phyloP scores from a whole-genome alignment of 805 yeast species.

The Yamadazyma philogaea region DNA sequence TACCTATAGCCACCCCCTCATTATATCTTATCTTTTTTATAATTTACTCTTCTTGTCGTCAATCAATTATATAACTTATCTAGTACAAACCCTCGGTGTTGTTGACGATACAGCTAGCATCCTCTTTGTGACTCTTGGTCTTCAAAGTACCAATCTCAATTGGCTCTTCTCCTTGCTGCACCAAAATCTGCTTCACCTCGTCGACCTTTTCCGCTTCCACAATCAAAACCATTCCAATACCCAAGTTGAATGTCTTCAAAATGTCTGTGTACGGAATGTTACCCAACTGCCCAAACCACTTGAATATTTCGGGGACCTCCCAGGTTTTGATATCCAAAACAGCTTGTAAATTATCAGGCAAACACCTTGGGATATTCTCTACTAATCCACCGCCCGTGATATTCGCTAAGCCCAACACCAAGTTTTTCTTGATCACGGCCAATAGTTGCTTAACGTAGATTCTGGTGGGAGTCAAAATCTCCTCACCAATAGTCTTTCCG shows the following conservation, averaged over 20 bases:
- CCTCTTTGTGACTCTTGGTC: constrained; percentile 37
- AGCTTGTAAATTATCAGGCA: constrained; percentile 80
- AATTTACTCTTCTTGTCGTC: neutral
- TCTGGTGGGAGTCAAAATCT: constrained; percentile 83
- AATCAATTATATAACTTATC: neutral
- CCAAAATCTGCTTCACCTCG: constrained; percentile 50
- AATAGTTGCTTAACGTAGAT: constrained; percentile 91
- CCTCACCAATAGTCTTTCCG: constrained; percentile 75
- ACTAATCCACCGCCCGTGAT: constrained; percentile 98
- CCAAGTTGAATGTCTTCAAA: constrained; percentile 89
- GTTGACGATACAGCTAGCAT: constrained; percentile 62
- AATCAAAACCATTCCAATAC: constrained; percentile 93
- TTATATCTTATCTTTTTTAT: too few species aligned
- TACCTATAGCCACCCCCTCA: too few species aligned
- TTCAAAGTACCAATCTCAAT: constrained; percentile 44
- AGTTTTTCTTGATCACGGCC: constrained; percentile 62
- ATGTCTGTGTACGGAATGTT: constrained; percentile 83
- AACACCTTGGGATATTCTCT: constrained; percentile 93
- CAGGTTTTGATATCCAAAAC: constrained; percentile 73
- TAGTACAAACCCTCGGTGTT: constrained; percentile 34
- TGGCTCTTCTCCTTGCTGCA: constrained; percentile 70
- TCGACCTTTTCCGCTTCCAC: constrained; percentile 68
- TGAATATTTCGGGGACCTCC: constrained; percentile 86
- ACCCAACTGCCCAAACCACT: constrained; percentile 91
- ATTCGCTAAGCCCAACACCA: constrained; percentile 86